Evolutionary conservation across 2,329 filamentous ascomycete genomes (phyloP).

Genomic region (Pseudogymnoascus sp.): DNA sequence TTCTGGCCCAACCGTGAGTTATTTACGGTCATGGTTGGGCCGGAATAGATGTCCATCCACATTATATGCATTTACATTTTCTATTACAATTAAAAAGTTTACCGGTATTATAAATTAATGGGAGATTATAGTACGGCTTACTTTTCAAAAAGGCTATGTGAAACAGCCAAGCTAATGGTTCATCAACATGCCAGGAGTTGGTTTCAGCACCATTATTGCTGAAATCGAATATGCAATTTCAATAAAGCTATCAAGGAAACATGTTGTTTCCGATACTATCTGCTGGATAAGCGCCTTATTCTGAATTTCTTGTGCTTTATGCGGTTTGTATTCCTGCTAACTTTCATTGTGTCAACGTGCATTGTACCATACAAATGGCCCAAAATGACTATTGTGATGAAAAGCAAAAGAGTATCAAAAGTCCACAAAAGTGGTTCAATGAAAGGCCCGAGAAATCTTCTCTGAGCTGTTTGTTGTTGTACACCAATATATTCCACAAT

Average conservation of each 20-base stretch:
- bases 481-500: not conserved
- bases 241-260: not conserved
- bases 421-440: not conserved
- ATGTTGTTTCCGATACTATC: not conserved
- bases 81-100: not conserved
- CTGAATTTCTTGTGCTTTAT: not conserved
- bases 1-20: no score
- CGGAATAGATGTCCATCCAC: no score
- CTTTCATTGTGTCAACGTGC: slow-evolving; percentile 5
- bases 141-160: not conserved
- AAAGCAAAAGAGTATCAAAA: slow-evolving; percentile 5
- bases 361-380: slow-evolving; percentile 6
- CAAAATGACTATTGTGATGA: slow-evolving; percentile 8
- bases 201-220: not conserved
- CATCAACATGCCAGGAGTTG: not conserved
- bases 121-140: not conserved
- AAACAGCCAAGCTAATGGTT: no score
- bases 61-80: no score
- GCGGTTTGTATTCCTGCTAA: not conserved
- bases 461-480: not conserved
- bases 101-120: not conserved
- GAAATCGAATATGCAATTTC: not conserved
- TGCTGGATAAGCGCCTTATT: slow-evolving; percentile 5
- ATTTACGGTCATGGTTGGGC: no score
- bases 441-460: not conserved